Evolutionary conservation across 148 eudicot genomes (phyloP).

Genomic region (Arbutus unedo): DNA sequence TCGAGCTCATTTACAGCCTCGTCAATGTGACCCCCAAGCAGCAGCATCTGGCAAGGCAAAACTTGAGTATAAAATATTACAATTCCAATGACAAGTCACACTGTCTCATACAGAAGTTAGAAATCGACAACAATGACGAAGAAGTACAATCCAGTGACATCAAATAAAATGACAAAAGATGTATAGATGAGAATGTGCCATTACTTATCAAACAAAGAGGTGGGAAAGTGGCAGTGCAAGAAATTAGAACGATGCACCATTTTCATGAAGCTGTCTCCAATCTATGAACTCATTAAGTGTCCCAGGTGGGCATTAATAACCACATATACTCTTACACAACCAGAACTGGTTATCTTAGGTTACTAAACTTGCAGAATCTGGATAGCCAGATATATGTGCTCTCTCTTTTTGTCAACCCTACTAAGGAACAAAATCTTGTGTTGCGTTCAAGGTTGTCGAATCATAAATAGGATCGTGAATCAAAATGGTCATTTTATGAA

Average conservation of each 20-base stretch:
- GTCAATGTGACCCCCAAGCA: slow-evolving; percentile 53
- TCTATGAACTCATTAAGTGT: slow-evolving; percentile 2
- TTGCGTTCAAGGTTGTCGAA: too few relatives aligned
- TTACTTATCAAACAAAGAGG: neutral
- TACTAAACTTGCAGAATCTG: neutral
- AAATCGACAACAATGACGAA: neutral
- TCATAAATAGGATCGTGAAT: too few relatives aligned
- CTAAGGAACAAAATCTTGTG: neutral
- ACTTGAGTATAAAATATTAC: neutral
- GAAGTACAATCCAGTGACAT: neutral
- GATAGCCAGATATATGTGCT: neutral
- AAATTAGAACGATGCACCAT: neutral
- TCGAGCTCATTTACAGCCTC: slow-evolving; percentile 64
- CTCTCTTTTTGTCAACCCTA: neutral
- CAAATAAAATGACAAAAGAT: neutral
- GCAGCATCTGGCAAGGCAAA: slow-evolving; percentile 49
- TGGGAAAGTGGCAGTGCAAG: neutral
- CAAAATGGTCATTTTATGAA: too few relatives aligned
- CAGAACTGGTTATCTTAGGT: neutral
- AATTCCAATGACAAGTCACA: neutral
- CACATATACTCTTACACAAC: neutral
- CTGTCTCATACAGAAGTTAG: neutral
- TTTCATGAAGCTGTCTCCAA: neutral
- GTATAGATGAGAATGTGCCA: neutral
- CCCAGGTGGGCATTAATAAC: neutral